Evolutionary conservation across 2,329 filamentous ascomycete species (phyloP).

Genomic region (Scytalidium sp.): DNA sequence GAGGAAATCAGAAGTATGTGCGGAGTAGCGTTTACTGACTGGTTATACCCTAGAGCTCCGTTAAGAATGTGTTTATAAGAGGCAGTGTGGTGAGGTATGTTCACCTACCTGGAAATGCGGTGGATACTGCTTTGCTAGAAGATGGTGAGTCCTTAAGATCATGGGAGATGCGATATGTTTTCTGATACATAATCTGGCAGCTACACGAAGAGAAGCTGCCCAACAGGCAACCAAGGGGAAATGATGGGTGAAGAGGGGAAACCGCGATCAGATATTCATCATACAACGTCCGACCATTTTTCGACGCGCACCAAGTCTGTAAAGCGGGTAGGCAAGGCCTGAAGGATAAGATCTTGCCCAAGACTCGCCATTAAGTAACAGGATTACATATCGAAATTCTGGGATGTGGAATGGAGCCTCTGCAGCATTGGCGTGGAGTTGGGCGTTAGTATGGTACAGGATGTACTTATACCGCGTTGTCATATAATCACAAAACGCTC

Average conservation of each 20-base stretch:
- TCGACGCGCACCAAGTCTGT: too few relatives aligned
- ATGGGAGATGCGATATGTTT: not conserved
- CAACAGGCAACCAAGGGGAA: constrained; percentile 47
- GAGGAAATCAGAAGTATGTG: not conserved
- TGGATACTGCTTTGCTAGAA: constrained; percentile 69
- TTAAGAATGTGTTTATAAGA: constrained; percentile 75
- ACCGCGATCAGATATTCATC: not conserved
- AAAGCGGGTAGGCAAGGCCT: not conserved
- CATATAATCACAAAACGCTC: not conserved
- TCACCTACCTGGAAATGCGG: constrained; percentile 62
- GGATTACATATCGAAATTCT: not conserved
- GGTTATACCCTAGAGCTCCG: constrained; percentile 51
- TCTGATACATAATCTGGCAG: constrained; percentile 14
- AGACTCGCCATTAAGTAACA: not conserved
- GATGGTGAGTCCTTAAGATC: constrained; percentile 51
- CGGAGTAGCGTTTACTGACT: not conserved
- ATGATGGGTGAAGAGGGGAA: constrained; percentile 22
- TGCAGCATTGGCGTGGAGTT: not conserved
- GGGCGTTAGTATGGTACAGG: not conserved
- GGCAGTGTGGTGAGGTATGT: constrained; percentile 75
- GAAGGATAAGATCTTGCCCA: not conserved
- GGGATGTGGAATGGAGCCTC: not conserved
- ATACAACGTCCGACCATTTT: too few relatives aligned
- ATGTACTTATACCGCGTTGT: not conserved
- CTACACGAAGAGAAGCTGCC: constrained; percentile 39